Base-by-base conservation (phyloP, 805 yeast genomes). In the Yamadazyma takamatsuzukensis region DNA sequence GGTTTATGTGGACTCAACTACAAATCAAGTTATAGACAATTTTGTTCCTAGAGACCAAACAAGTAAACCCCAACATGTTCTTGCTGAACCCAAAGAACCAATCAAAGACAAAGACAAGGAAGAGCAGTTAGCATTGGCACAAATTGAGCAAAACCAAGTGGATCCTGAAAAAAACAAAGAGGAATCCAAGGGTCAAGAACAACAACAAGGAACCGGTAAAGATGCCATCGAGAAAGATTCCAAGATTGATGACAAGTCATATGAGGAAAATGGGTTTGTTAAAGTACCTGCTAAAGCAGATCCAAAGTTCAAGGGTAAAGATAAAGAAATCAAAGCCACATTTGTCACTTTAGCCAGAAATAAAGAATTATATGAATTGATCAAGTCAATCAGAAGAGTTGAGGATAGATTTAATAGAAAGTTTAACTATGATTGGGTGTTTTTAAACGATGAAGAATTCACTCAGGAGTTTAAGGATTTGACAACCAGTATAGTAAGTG, bases 361-460 rank as follows among this genome's bases (percentile, higher is more conserved):
- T 51, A 49, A 61, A 7, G 93, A 85, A 40, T 56, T 83, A 4
- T 73, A 68, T 48, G 59, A 59, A n/a, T 65, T 85, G 53, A 53
- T 79, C 4, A 67, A 69, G 26, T 69, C 89, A 4, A 75, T 84
- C 32, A 70, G 76, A 43, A 70, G 71, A 39, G 76, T 79, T 27
- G 84, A 83, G 49, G 78, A 72, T 44, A 58, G 89, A 26, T 83
- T 82, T 62, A 83, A 84, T 55, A 25, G 52, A 25, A 62, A 68
- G 34, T 80, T 57, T 52, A 71, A 76, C 41, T 83, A 84, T 49
- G 93, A 83, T 54, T 84, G 89, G 87, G 80, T 83, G 3, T 84
- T 84, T 45, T 56, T 84, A 32, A 85, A 85, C 53, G 87, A 84
- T 48, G 74, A 64, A 41, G 74, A 71, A 3, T 84, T 85, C 53